Conservation (phyloP, 1,139 yeast species). For the Candida anutae region DNA sequence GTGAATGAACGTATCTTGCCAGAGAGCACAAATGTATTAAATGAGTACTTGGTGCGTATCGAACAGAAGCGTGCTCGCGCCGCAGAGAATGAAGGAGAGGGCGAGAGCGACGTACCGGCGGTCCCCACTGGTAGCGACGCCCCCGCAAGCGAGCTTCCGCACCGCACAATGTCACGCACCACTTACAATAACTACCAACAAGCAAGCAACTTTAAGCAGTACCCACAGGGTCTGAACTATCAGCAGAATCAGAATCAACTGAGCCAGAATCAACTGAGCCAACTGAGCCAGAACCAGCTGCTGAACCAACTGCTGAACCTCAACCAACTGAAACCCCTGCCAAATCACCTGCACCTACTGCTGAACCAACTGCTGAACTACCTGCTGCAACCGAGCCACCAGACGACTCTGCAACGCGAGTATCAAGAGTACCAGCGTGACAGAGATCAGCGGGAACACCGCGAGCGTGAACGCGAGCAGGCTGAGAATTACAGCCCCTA, state of each 20-base stretch:
- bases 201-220: constrained; percentile 6
- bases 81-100: constrained; percentile 3
- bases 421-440: too few relatives aligned
- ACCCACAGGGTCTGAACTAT: too few relatives aligned
- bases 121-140: constrained; percentile 2
- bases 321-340: neutral
- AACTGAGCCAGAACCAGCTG: neutral
- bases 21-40: constrained; percentile 9
- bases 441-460: too few relatives aligned
- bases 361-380: neutral
- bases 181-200: constrained; percentile 18
- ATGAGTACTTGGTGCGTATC: constrained; percentile 5
- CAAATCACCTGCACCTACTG: neutral
- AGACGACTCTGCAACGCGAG: too few relatives aligned
- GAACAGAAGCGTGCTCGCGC: constrained; percentile 1
- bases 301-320: neutral
- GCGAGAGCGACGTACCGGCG: constrained; percentile 4
- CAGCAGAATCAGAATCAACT: neutral
- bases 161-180: constrained; percentile 11
- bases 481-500: too few relatives aligned
- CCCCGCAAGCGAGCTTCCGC: constrained; percentile 4
- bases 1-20: constrained; percentile 11
- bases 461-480: too few relatives aligned
- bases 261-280: neutral
- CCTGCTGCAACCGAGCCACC: too few relatives aligned